Evolutionary conservation across 371 early-diverging fungal genomes (phyloP).

Genomic region (Mortierella sp.): DNA sequence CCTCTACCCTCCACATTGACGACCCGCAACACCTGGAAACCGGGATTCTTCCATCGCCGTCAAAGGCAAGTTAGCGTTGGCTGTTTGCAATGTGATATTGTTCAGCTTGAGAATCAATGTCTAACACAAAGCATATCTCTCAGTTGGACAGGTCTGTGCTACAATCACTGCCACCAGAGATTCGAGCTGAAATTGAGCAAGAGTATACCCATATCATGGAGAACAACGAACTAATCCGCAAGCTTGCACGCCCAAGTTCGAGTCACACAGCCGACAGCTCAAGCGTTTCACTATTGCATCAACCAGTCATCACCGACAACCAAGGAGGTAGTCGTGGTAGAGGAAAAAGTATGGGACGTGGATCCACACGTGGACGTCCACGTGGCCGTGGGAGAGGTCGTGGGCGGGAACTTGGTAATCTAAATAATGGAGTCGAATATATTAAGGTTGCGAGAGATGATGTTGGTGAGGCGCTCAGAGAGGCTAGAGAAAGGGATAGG

Average conservation of each 20-base stretch:
- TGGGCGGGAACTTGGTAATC: not conserved
- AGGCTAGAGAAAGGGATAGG: not conserved
- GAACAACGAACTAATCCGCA: conserved; percentile 34
- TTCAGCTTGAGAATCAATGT: not conserved
- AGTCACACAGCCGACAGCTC: not conserved
- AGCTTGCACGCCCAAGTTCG: conserved; percentile 14
- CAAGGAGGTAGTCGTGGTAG: conserved; percentile 9
- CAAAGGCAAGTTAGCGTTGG: conserved; percentile 16
- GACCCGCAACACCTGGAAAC: not conserved
- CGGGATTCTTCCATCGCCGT: conserved; percentile 22
- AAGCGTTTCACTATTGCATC: not conserved
- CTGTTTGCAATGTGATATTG: not conserved
- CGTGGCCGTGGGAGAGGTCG: conserved; percentile 21
- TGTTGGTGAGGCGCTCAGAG: not conserved
- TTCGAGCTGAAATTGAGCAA: conserved; percentile 55
- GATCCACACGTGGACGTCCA: conserved; percentile 17
- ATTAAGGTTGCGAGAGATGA: not conserved
- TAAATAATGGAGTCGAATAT: not conserved
- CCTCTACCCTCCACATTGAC: not conserved
- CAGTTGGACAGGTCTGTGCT: conserved; percentile 54
- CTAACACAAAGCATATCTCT: not conserved
- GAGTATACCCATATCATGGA: conserved; percentile 51
- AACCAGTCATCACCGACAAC: not conserved
- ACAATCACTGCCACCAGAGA: conserved; percentile 51
- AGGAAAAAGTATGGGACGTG: conserved; percentile 5